Percentiles rank a stretch among this genome's conserved stretches.
phyloP scores from a whole-genome alignment of 257 asterid species.

The Perilla frutescens region DNA sequence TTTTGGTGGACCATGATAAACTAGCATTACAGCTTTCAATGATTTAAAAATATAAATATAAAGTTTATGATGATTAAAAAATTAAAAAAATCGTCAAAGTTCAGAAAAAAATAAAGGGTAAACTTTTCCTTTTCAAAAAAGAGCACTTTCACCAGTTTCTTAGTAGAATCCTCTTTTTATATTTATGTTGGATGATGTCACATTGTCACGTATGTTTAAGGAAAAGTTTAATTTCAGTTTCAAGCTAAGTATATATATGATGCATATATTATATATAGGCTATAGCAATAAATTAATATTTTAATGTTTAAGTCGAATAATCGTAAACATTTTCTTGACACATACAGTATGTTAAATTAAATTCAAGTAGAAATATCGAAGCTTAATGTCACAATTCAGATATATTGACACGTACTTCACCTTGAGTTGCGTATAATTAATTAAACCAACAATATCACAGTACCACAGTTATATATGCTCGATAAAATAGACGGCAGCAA shows the following conservation, averaged over 20 bases:
- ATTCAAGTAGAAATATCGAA: no score
- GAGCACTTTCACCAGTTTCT: slow-evolving; percentile 46
- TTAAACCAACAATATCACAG: no score
- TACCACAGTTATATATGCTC: no score
- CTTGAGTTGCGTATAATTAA: no score
- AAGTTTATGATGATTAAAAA: slow-evolving; percentile 5
- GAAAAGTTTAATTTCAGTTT: not conserved
- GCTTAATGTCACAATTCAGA: no score
- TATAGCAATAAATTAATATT: no score
- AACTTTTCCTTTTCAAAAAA: slow-evolving; percentile 37
- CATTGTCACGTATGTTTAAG: not conserved
- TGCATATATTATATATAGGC: no score
- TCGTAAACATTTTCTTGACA: no score
- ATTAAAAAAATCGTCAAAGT: slow-evolving; percentile 24
- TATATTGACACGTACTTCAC: no score
- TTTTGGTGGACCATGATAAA: slow-evolving; percentile 45
- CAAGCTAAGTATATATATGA: not conserved
- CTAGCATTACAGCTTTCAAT: slow-evolving; percentile 20
- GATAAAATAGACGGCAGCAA: no score
- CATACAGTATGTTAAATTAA: no score
- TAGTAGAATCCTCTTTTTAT: slow-evolving; percentile 32
- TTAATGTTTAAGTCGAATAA: no score
- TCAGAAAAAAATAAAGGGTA: slow-evolving; percentile 27
- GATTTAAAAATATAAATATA: not conserved
- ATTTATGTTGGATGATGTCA: slow-evolving; percentile 12